Evolutionary conservation across 2,329 filamentous ascomycete species (phyloP), one percentile per base, ranked within the genome.

Genomic region (Colletotrichum tanaceti): DNA sequence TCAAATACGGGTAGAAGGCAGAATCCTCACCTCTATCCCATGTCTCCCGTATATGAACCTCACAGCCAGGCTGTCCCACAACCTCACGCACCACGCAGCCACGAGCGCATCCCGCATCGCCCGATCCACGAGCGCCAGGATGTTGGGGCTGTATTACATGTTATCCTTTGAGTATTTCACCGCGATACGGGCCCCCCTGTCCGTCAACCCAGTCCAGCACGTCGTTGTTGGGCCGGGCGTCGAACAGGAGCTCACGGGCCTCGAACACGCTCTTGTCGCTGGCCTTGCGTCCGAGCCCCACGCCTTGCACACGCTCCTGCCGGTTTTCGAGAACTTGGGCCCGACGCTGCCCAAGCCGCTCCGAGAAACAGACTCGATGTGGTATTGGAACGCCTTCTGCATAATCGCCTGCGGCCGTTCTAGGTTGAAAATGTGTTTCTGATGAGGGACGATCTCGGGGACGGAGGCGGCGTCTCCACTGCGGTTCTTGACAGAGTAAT

Each of bases 351-450:
- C 66, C 32, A 65, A n/a, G 1, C 47, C 50, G 52, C 63, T 69
- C 3, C 57, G 62, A 4, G 63, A 66, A 11, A 46, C 44, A 13
- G 66, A 41, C 18, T 54, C 43, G 11, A 67, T 75, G 64, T 78
- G 75, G 70, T 74, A 81, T 11, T 69, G 61, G 58, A 79, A 80
- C 18, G 73, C 72, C 22, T 78, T 74, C 18, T 71, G 72, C 41
- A 76, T 73, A 53, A 72, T 72, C 3, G 69, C 38, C 0, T 72
- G 74, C 0, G 77, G 76, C 57, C 79, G 79, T 63, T 74, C 77
- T 58, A 81, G 73, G 63, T 79, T 74, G 65, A 75, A 80, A 32
- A 80, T 72, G 64, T 77, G 78, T 16, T 76, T 74, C 41, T 76
- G 73, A 44, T 73, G 76, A 7, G 75, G 68, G 43, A 73, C 70